Evolutionary conservation across 345 rosid genomes (phyloP), one percentile per base, ranked within the genome.

Genomic region (Melaleuca quinquenervia): DNA sequence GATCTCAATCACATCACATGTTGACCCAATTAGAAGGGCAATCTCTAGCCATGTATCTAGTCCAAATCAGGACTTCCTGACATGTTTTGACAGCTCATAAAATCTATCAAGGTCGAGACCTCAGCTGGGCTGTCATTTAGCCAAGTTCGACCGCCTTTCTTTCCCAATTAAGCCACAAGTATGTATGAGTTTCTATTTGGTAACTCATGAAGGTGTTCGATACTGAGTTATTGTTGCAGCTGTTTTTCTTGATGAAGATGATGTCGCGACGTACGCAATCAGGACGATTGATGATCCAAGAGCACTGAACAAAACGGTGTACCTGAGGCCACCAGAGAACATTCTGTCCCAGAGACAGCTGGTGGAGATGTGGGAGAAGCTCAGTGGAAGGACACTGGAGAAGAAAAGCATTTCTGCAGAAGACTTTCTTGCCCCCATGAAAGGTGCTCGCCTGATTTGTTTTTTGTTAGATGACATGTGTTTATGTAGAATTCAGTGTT

Each of bases 301-400:
- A 60, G 92, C 95, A 1, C 12, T 90, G 85, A 97, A 94, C 90
- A 97, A 91, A 84, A 96, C 99, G 0, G 76, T 95, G 80, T 91
- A 92, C 85, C 83, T 93, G 3, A 91, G 91, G 90, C 94, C 94
- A 10, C 92, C 91, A 0, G 90, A 86, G 13, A 97, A 95, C 84
- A 87, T 93, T 84, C 93, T 96, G 7, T 86, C 97, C 1, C 99
- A 94, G 12, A 86, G 82, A 5, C 88, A 96, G 86, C 84, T 94
- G 22, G 94, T 94, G 60, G 89, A 90, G 80, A 93, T 87, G 0
- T 97, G 99, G 99, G 98, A 97, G 84, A 93, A 91, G 82, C 90
- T 97, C 22, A 85, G 86, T 2, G 94, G 96, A 32, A 88, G 89
- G 22, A 82, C 86, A 48, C 87, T 89, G 16, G 90, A 93, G 22